Percentiles rank a stretch among this genome's conserved stretches.
phyloP scores from a whole-genome alignment of 2,329 filamentous ascomycete genomes.

The Claviceps lovelessii region DNA sequence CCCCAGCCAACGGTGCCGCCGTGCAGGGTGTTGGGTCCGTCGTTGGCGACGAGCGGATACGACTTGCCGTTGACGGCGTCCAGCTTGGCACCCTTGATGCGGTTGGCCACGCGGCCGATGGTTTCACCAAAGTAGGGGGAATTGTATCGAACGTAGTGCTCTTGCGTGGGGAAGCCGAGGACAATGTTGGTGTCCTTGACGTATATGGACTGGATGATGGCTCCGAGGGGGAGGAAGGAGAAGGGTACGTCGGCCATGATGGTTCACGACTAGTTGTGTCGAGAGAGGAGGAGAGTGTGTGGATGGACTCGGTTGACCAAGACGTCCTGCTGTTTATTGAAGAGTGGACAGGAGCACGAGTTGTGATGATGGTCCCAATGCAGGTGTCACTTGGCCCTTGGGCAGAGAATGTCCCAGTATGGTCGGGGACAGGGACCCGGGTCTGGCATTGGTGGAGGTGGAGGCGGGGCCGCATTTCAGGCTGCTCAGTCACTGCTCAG shows the following conservation, averaged over 20 bases:
- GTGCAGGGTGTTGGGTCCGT: conserved; percentile 63
- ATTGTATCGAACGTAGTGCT: conserved; percentile 64
- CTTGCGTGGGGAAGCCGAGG: conserved; percentile 63
- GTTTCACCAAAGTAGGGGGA: conserved; percentile 79
- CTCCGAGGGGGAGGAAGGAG: conserved; percentile 59
- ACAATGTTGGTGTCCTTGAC: conserved; percentile 76
- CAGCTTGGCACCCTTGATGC: conserved; percentile 59
- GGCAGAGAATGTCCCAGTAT: neutral
- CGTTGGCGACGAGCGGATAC: conserved; percentile 60
- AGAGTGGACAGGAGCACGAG: no score
- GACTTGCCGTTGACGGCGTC: conserved; percentile 54
- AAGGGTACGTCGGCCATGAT: conserved; percentile 37
- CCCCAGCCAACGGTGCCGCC: conserved; percentile 67
- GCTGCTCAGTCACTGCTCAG: neutral
- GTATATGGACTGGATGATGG: conserved; percentile 67
- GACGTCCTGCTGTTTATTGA: no score
- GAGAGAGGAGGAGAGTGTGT: neutral
- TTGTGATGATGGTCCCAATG: no score
- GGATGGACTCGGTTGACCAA: no score
- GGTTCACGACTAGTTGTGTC: neutral
- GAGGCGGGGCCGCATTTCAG: neutral
- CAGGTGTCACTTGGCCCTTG: no score
- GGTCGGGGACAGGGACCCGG: neutral
- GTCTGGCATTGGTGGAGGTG: neutral
- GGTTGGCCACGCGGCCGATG: conserved; percentile 75